Evolutionary conservation across 805 yeast genomes (phyloP), one percentile per base, ranked within the genome.

Genomic region (Yamadazyma laniorum): DNA sequence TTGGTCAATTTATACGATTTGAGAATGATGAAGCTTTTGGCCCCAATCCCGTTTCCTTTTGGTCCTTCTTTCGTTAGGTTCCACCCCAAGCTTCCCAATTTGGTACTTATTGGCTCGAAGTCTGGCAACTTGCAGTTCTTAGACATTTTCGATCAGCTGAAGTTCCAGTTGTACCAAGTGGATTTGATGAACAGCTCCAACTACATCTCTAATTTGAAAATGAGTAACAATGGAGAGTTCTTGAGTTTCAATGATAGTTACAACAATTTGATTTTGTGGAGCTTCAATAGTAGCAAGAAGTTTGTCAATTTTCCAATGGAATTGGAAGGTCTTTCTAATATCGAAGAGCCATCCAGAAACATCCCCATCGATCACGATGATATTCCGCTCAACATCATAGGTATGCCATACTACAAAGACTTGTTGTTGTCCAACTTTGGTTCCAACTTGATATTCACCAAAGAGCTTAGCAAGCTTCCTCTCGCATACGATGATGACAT

Each of bases 11-110:
- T 88, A 15, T 88, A 79, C 57, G 98, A 93, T 58, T 58, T 87
- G 21, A 73, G 95, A 44, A 75, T 79, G 40, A 68, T 85, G 77
- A 74, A 77, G 36, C 74, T 89, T 2, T 60, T 82, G 39, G 69
- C 95, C 0, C 96, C 97, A 3, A 70, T 91, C 6, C 79, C 96
- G 3, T 88, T 89, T 52, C 89, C 93, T 1, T 82, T 89, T 0
- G 97, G 97, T 9, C 96, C 98, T 1, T 73, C 85, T 7, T 85
- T 75, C 55, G 93, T 84, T 1, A 73, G 85, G 34, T 70, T 91
- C 44, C 97, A 91, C 62, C 97, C 98, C 5, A 83, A 85, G 43
- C 56, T 89, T 34, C 85, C 96, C 5, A 84, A 85, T 26, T 79
- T 84, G 25, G 77, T 88, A 31, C 58, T 88, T 4, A 79, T 86